Percentiles rank a stretch among this genome's conserved stretches.
Conservation (phyloP, 106 monocot genomes). For the Allium cepa region DNA sequence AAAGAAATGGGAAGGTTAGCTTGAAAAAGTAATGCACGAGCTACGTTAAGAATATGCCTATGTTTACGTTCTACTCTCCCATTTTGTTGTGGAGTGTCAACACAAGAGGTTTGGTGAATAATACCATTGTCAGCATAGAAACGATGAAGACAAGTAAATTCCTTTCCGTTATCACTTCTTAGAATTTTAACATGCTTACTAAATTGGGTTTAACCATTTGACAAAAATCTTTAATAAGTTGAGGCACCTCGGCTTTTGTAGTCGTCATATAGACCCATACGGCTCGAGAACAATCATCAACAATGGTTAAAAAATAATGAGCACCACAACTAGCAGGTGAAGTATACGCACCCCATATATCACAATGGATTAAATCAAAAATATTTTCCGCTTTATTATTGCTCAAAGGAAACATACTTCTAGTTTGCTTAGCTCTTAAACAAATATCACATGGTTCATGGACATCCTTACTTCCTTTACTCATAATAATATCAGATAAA, state of each 20-base stretch:
- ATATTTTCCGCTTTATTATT: background rate
- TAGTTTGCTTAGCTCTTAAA: slow-evolving; percentile 2
- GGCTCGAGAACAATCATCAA: background rate
- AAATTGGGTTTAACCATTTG: slow-evolving; percentile 1
- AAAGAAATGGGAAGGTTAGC: background rate
- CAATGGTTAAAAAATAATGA: slow-evolving; percentile 1
- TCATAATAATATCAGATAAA: background rate
- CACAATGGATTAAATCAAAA: background rate
- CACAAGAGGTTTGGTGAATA: background rate
- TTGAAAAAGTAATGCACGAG: background rate
- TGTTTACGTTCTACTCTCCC: background rate
- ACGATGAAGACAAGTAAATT: background rate
- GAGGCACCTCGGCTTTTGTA: background rate
- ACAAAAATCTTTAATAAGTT: background rate
- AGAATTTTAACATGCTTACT: background rate
- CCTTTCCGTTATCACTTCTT: background rate
- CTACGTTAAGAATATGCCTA: background rate
- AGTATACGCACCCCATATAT: background rate
- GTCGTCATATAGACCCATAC: background rate
- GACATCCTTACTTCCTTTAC: too few species aligned
- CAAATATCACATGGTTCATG: background rate
- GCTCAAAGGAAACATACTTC: background rate
- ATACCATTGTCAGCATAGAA: background rate
- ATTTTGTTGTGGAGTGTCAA: background rate
- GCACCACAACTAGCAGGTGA: background rate